Evolutionary conservation across 1,139 yeast genomes (phyloP).

Genomic region (Scheffersomyces illinoinensis): DNA sequence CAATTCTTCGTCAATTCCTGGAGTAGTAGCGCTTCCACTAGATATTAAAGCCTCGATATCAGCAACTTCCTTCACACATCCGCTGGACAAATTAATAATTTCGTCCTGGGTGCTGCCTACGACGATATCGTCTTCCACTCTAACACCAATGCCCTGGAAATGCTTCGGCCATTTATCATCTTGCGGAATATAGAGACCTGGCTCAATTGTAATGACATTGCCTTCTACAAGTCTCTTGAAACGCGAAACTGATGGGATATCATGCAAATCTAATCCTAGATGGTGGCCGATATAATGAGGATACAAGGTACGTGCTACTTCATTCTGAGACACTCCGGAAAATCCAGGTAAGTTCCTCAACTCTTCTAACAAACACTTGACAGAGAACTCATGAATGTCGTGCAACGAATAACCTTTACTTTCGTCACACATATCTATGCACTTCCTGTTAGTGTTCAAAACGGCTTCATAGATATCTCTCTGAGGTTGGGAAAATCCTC

Average conservation of each 20-base stretch:
- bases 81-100: slow-evolving; percentile 61
- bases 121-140: slow-evolving; percentile 91
- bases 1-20: slow-evolving; percentile 50
- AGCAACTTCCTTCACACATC: slow-evolving; percentile 79
- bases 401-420: slow-evolving; percentile 57
- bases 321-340: slow-evolving; percentile 45
- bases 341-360: slow-evolving; percentile 72
- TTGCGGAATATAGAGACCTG: slow-evolving; percentile 87
- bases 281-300: slow-evolving; percentile 98
- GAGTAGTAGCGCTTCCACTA: slow-evolving; percentile 52
- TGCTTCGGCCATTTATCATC: slow-evolving; percentile 70
- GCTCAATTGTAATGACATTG: slow-evolving; percentile 89
- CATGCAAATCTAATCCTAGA: slow-evolving; percentile 91
- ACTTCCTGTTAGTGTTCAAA: slow-evolving; percentile 73
- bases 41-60: slow-evolving; percentile 72
- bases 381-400: slow-evolving; percentile 75
- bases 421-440: slow-evolving; percentile 68
- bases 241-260: slow-evolving; percentile 63
- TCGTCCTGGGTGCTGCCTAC: slow-evolving; percentile 62
- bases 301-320: slow-evolving; percentile 60
- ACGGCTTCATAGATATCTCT: slow-evolving; percentile 87
- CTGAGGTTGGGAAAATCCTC: slow-evolving; percentile 74
- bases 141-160: slow-evolving; percentile 86
- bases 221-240: slow-evolving; percentile 52
- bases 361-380: slow-evolving; percentile 58